phyloP scores from a whole-genome alignment of 345 rosid genomes.

The Euphorbia lathyris region DNA sequence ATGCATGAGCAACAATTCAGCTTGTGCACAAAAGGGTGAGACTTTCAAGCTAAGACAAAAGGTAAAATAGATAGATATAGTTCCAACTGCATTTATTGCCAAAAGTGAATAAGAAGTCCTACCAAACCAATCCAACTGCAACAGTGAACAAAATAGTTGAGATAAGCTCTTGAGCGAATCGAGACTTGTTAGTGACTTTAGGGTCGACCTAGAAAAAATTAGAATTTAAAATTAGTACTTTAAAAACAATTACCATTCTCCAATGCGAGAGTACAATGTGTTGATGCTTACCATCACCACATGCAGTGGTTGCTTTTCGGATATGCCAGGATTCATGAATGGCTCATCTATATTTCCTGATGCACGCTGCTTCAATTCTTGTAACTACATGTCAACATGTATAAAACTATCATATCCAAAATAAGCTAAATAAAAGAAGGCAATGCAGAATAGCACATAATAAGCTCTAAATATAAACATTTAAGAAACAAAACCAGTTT shows the following conservation, averaged over 20 bases:
- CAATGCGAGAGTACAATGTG: not conserved
- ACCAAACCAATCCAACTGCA: slow-evolving; percentile 87
- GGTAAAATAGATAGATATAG: not conserved
- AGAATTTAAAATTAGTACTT: not conserved
- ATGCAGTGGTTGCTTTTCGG: slow-evolving; percentile 92
- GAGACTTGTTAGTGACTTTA: slow-evolving; percentile 71
- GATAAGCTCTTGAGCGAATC: slow-evolving; percentile 87
- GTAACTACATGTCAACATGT: slow-evolving; percentile 52
- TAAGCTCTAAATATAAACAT: not conserved
- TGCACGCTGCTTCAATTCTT: slow-evolving; percentile 91
- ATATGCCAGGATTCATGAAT: slow-evolving; percentile 74
- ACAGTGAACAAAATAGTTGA: slow-evolving; percentile 86
- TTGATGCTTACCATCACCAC: slow-evolving; percentile 68
- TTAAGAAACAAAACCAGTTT: not conserved
- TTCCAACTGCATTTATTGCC: not conserved
- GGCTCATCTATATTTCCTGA: slow-evolving; percentile 67
- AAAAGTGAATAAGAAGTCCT: slow-evolving; percentile 23
- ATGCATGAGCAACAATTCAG: slow-evolving; percentile 11
- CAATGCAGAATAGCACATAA: not conserved
- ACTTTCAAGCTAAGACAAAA: not conserved
- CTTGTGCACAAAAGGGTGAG: slow-evolving; percentile 3
- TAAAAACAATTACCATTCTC: slow-evolving; percentile 1
- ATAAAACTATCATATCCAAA: not conserved
- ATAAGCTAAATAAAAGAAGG: not conserved
- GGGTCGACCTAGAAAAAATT: slow-evolving; percentile 67